Evolutionary conservation across 192 early-diverging fungal species (phyloP).

Genomic region (Haplosporangium gracile): DNA sequence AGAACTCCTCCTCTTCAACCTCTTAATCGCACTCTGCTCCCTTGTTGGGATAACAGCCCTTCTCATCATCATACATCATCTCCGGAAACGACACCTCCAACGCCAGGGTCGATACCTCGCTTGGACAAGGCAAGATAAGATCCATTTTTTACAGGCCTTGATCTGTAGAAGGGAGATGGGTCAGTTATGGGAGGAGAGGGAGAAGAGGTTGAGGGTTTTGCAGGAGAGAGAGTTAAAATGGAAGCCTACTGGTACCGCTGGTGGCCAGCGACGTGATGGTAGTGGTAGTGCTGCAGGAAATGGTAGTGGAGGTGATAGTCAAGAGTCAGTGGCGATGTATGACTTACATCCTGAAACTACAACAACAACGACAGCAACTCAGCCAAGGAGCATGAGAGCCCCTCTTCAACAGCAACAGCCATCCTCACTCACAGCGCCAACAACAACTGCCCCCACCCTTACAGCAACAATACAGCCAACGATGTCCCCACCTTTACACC

Average conservation of each 20-base stretch:
- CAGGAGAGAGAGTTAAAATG: not conserved
- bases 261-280: not conserved
- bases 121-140: not conserved
- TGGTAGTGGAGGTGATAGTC: not conserved
- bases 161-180: not conserved
- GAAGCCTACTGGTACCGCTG: not conserved
- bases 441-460: not conserved
- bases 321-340: not conserved
- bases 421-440: not conserved
- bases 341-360: not conserved
- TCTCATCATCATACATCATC: not conserved
- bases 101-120: not conserved
- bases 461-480: not conserved
- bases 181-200: not conserved
- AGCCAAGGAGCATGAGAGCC: not conserved
- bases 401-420: not conserved
- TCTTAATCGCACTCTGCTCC: not conserved
- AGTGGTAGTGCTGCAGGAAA: not conserved
- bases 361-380: not conserved
- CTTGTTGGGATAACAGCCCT: not conserved
- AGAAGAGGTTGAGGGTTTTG: not conserved
- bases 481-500: not conserved
- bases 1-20: not conserved
- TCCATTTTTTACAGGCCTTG: not conserved
- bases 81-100: not conserved